A percentile compares a stretch with the other conserved stretches of the same genome.
Evolutionary conservation across 2,329 filamentous ascomycete genomes (phyloP).

Genomic region (Xylariaceae sp.): DNA sequence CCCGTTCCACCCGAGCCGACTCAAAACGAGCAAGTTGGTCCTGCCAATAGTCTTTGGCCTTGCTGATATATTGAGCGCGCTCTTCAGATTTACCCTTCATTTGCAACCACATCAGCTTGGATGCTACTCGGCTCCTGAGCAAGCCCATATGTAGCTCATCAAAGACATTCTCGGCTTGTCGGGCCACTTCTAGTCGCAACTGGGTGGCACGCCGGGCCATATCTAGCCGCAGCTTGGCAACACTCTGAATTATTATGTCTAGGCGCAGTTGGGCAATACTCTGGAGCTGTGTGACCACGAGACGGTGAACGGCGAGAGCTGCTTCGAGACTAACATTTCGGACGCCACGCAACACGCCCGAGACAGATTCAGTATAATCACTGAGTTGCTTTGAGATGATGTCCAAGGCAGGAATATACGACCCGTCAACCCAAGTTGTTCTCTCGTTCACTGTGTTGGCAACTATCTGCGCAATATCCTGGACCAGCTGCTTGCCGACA

Average conservation of each 20-base stretch:
- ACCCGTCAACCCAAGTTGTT: slow-evolving; percentile 33
- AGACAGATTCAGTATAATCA: slow-evolving; percentile 29
- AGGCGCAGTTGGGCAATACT: slow-evolving; percentile 16
- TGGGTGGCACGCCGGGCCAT: slow-evolving; percentile 31
- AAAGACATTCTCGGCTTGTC: slow-evolving; percentile 33
- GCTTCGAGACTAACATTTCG: slow-evolving; percentile 24
- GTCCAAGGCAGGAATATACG: slow-evolving; percentile 31
- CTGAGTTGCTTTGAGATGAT: slow-evolving; percentile 31
- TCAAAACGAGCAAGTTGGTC: slow-evolving; percentile 34
- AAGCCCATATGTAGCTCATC: slow-evolving; percentile 42
- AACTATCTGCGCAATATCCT: slow-evolving; percentile 39
- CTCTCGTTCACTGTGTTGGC: slow-evolving; percentile 37
- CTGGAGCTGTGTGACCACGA: slow-evolving; percentile 25
- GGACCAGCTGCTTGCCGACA: slow-evolving; percentile 38
- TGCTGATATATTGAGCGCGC: slow-evolving; percentile 41
- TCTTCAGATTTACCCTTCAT: slow-evolving; percentile 46
- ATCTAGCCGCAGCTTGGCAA: slow-evolving; percentile 31
- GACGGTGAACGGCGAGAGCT: slow-evolving; percentile 20
- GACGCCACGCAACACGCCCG: slow-evolving; percentile 29
- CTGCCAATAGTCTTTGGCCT: slow-evolving; percentile 41
- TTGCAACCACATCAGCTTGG: slow-evolving; percentile 54
- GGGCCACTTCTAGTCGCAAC: slow-evolving; percentile 32
- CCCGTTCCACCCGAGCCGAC: slow-evolving; percentile 28
- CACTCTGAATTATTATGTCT: slow-evolving; percentile 22
- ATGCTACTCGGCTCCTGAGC: slow-evolving; percentile 50